Evolutionary conservation across 352 stramenopile genomes (phyloP).

Genomic region (Achlya hypogyna): DNA sequence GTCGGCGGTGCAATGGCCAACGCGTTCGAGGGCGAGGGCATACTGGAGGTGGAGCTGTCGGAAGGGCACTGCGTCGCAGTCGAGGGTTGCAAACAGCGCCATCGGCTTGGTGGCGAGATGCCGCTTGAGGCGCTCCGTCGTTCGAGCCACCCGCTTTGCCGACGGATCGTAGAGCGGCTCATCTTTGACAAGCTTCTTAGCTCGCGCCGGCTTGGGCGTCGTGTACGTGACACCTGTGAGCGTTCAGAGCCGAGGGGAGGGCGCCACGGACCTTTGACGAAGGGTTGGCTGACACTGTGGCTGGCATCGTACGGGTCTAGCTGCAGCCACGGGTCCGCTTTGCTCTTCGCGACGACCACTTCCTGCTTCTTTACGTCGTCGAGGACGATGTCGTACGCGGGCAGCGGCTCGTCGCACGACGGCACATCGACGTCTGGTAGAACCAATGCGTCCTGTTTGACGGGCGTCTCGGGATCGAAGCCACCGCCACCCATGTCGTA

Average conservation of each 20-base stretch:
- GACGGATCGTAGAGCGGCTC: conserved; percentile 8
- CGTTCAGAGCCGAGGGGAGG: not conserved
- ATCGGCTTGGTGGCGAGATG: conserved; percentile 7
- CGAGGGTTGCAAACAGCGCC: not conserved
- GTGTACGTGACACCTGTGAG: conserved; percentile 36
- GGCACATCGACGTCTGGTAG: no score
- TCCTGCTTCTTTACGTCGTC: not conserved
- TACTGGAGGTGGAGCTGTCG: not conserved
- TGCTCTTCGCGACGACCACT: conserved; percentile 3
- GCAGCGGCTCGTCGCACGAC: no score
- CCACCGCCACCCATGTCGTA: not conserved
- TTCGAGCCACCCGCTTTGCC: conserved; percentile 31
- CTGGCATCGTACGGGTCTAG: conserved; percentile 75
- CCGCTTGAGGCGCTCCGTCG: conserved; percentile 7
- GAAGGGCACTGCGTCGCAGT: not conserved
- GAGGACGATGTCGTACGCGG: not conserved
- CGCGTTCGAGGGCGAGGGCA: not conserved
- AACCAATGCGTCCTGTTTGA: no score
- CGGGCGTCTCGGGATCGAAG: not conserved
- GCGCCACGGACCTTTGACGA: conserved; percentile 39
- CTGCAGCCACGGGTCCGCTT: conserved; percentile 55
- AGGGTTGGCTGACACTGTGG: conserved; percentile 46
- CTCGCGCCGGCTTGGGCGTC: conserved; percentile 24
- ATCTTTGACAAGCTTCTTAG: conserved; percentile 29
- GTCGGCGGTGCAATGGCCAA: not conserved